Evolutionary conservation across 2,329 filamentous ascomycete genomes (phyloP).

Genomic region (Huntiella savannae): DNA sequence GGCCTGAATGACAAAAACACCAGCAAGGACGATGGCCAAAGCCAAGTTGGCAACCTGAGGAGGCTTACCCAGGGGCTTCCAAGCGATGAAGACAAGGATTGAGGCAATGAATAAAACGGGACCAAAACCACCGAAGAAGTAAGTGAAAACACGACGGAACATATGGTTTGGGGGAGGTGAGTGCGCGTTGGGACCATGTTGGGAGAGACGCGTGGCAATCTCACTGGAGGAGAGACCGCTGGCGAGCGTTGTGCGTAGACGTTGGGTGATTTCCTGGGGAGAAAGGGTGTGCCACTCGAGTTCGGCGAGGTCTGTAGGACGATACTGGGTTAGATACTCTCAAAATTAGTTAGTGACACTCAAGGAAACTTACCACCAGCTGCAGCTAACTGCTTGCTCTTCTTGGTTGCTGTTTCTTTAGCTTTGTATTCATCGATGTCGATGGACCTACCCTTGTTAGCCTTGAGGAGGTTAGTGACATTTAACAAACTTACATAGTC

Average conservation of each 20-base stretch:
- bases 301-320: conserved; percentile 32
- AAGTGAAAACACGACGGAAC: conserved; percentile 30
- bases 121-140: conserved; percentile 64
- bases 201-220: conserved; percentile 30
- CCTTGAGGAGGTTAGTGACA: neutral
- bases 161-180: conserved; percentile 44
- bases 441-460: conserved; percentile 22
- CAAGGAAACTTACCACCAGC: neutral
- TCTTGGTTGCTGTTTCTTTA: conserved; percentile 19
- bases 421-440: conserved; percentile 36
- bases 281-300: conserved; percentile 50
- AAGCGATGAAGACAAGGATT: conserved; percentile 57
- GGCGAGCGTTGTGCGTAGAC: conserved; percentile 35
- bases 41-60: conserved; percentile 52
- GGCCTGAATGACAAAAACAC: conserved; percentile 51
- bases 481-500: conserved; percentile 24
- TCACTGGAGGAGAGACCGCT: conserved; percentile 43
- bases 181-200: conserved; percentile 49
- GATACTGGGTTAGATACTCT: neutral
- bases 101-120: conserved; percentile 47
- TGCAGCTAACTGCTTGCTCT: conserved; percentile 4
- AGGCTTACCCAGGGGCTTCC: conserved; percentile 55
- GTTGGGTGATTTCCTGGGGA: conserved; percentile 36
- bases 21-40: conserved; percentile 51
- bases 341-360: conserved; percentile 7